phyloP scores from a whole-genome alignment of 2,329 filamentous ascomycete species.

The Orbilia oligospora region DNA sequence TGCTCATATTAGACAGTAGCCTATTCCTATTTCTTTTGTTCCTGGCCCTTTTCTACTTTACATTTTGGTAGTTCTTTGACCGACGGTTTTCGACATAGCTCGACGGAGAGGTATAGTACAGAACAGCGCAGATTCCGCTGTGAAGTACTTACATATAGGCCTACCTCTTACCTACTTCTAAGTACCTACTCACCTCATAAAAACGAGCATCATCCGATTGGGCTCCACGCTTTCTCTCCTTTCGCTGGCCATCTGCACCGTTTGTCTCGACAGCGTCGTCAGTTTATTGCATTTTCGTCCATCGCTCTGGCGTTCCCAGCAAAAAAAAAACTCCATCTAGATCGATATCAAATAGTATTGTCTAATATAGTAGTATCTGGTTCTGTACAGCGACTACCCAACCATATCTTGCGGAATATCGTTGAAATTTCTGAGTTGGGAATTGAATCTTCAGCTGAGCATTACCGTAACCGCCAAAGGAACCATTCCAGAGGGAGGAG shows the following conservation, averaged over 20 bases:
- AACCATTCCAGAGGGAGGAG: conserved; percentile 45
- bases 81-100: not conserved
- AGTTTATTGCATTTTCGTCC: conserved; percentile 13
- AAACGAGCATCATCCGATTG: conserved; percentile 9
- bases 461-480: conserved; percentile 35
- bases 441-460: conserved; percentile 17
- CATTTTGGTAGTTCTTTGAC: not conserved
- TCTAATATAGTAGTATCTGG: conserved; percentile 10
- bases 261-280: conserved; percentile 42
- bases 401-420: not conserved
- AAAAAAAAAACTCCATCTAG: not conserved
- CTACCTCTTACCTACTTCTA: too few species aligned
- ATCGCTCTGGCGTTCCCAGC: conserved; percentile 27
- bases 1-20: conserved; percentile 19
- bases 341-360: conserved; percentile 18
- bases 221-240: conserved; percentile 15
- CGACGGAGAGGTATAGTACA: not conserved
- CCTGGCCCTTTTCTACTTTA: conserved; percentile 5
- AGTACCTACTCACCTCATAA: too few species aligned
- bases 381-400: not conserved
- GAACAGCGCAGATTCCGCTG: not conserved
- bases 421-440: not conserved
- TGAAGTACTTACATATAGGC: not conserved
- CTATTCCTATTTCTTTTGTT: conserved; percentile 11
- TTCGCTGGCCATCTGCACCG: conserved; percentile 41